Base-by-base conservation (phyloP, 169 alveolate species). In the Miamiensis avidus region DNA sequence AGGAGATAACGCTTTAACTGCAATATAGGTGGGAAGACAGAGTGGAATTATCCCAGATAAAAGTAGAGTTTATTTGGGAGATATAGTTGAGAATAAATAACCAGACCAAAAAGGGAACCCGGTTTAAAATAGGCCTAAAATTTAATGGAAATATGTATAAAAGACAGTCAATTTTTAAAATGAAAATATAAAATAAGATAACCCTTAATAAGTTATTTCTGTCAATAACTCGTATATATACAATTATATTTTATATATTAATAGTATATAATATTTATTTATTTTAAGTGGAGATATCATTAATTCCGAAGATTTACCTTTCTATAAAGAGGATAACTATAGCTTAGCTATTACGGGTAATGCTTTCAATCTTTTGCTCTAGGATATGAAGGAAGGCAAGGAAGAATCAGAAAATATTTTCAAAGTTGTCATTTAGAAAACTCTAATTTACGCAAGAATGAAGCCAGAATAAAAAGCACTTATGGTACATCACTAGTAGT, bases 391-490 rank as follows among this genome's bases (percentile, higher is more conserved):
- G 0, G 78, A 75, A 32, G 69, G 75, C 25, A 84, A 32, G 28
- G 76, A 64, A 4, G 34, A 78, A 4, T 31, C 65, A 0, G 11
- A 75, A 76, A n/a, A n/a, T n/a, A 49, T 75, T 27, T 34, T 90
- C 26, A 83, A 84, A 79, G 78, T 85, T 75, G 79, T 87, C 15
- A 34, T 93, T 16, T 78, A 87, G 28, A 89, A 86, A 78, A 85
- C 92, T 16, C 30, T 91, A 82, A 92, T 92, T 11, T 96, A 90
- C 85, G 96, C 98, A 34, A 90, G 98, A 87, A 93, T 95, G 98
- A 90, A 95, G 26, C 98, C 98, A n/a, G 97, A 97, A 75, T 97
- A 95, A 64, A 97, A 97, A 84, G 95, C 97, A 29, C 87, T 84
- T 31, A 85, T 97, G 72, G 92, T 97, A 1, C 83, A 89, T 31